These are phyloP conservation scores for Penicillium vulpinum DNA, from an alignment of 2,329 filamentous ascomycete species.

Conservation along the genomic window DNA sequence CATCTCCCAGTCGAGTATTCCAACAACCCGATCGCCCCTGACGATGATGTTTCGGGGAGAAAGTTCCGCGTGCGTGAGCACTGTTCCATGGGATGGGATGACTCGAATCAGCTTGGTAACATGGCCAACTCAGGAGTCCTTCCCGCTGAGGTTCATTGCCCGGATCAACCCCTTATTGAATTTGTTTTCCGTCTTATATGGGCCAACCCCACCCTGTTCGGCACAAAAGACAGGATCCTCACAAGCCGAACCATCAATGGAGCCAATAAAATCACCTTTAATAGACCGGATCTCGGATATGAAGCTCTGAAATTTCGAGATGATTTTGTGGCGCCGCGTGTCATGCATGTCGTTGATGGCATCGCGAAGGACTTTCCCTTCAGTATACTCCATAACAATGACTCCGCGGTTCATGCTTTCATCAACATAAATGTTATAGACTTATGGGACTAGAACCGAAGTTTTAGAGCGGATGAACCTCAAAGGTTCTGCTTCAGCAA, in stretches of 20 bases:
- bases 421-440: background rate
- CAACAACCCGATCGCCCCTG: background rate
- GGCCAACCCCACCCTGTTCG: background rate
- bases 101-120: background rate
- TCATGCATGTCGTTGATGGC: background rate
- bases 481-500: background rate
- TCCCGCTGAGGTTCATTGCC: background rate
- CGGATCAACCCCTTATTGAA: background rate
- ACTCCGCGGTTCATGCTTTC: background rate
- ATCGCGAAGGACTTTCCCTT: background rate
- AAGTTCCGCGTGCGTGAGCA: background rate
- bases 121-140: background rate
- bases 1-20: background rate
- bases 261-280: background rate
- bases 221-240: background rate
- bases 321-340: background rate
- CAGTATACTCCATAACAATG: background rate
- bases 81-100: background rate
- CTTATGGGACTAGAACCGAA: background rate
- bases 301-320: background rate
- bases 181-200: background rate
- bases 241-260: background rate
- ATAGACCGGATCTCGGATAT: background rate
- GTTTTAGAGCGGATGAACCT: background rate
- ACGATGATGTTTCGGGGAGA: background rate